A percentile compares a stretch with the other conserved stretches of the same genome.
Evolutionary conservation across 208 protist genomes (phyloP).

Genomic region (Strigomonas culicis): DNA sequence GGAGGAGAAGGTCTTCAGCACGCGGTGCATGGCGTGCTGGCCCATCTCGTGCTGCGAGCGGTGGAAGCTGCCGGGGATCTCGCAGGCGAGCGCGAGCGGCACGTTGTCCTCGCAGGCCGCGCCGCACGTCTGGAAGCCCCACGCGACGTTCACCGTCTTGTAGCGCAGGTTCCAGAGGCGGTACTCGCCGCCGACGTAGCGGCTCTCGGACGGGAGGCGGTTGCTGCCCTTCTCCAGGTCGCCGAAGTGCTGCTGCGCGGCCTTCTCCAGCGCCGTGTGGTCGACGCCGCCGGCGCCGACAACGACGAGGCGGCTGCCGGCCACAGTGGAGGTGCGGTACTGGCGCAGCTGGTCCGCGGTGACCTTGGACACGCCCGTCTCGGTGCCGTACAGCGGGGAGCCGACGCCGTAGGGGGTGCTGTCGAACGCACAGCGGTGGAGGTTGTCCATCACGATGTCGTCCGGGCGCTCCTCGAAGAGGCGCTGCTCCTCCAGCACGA

Average conservation of each 20-base stretch:
- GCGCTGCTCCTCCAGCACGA: conserved; percentile 92
- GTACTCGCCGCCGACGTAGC: conserved; percentile 85
- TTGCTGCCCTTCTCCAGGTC: conserved; percentile 45
- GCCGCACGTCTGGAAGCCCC: conserved; percentile 89
- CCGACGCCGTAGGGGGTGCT: conserved; percentile 90
- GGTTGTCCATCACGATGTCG: conserved; percentile 96
- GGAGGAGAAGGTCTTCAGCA: conserved; percentile 87
- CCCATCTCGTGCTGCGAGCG: conserved; percentile 86
- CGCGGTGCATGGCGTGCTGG: conserved; percentile 83
- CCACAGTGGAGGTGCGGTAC: conserved; percentile 90
- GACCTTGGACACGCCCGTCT: conserved; percentile 89
- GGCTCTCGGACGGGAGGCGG: conserved; percentile 36
- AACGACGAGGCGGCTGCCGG: conserved; percentile 92
- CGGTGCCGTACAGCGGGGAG: conserved; percentile 96
- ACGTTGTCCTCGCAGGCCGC: conserved; percentile 81
- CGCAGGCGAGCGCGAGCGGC: conserved; percentile 78
- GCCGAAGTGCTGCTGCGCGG: conserved; percentile 90
- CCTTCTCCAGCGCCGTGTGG: conserved; percentile 91
- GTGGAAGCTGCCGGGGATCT: conserved; percentile 87
- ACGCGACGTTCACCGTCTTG: conserved; percentile 83
- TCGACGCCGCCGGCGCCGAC: conserved; percentile 95
- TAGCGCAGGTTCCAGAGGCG: conserved; percentile 86
- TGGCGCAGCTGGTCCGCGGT: conserved; percentile 62
- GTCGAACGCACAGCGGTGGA: conserved; percentile 91
- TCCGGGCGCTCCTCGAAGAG: conserved; percentile 92